Base-by-base conservation (phyloP, 306 rosid species). In the Gastrolobium villosum region DNA sequence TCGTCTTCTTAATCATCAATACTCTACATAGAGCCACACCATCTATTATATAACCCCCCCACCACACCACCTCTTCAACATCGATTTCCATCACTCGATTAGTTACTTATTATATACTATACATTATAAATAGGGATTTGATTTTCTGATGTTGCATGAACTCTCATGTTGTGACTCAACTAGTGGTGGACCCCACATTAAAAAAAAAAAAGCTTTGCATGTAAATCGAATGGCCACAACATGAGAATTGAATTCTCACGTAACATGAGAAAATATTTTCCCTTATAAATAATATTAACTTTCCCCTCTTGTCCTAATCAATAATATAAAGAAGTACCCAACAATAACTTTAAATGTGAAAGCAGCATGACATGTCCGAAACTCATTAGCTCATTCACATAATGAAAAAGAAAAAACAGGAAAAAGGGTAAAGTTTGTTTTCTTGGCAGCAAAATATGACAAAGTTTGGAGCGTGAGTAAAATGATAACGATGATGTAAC, bases 1-100 rank as follows among this genome's bases (percentile, higher is more conserved):
- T 87, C 92, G 5, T 88, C 82, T 40, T 8, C 66, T 84, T 81
- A 78, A 91, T 89, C 93, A 89, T 89, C 81, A 83, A 82, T 4
- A 15, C 77, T 68, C 74, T 48, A 63, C 44, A 65, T 40, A 68
- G 9, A 78, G 54, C 76, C 52, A 76, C 53, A 52, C 80, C 65
- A 65, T 72, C 49, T 53, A 50, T 45, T 35, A 69, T 32, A 50
- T 43, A 55, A 46, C 40, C 54, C 74, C 75, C 70, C 80, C 64
- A 55, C 76, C 11, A 9, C 32, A 41, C 52, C 43, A 10, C 31
- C 7, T 53, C 59, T 39, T 37, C 74, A 10, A 49, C 34, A 11
- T 10, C 75, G 7, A 63, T 7, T 80, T 46, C 41, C 5, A 68
- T 78, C 48, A 20, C 44, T 41, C 10, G n/a, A 55, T 68, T 39